phyloP scores from a whole-genome alignment of 2,329 filamentous ascomycete genomes.

The Phialophora tarda region DNA sequence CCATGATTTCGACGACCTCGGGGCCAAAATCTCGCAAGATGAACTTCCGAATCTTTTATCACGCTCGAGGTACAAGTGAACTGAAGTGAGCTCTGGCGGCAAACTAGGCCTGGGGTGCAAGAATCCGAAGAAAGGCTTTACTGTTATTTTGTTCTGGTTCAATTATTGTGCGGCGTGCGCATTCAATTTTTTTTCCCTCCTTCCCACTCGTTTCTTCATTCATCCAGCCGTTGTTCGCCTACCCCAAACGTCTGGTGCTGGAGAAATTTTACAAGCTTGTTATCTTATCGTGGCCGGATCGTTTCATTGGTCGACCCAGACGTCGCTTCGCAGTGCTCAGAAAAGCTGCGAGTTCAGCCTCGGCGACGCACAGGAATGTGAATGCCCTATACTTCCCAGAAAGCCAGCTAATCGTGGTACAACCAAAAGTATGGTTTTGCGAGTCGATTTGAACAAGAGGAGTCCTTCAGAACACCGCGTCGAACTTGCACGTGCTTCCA shows the following conservation, averaged over 20 bases:
- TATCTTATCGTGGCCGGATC: background rate
- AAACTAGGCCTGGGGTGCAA: background rate
- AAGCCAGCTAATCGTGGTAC: background rate
- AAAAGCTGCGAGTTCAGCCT: background rate
- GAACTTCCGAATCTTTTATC: background rate
- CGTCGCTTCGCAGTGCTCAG: background rate
- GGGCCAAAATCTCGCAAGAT: background rate
- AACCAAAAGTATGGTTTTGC: background rate
- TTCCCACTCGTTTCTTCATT: background rate
- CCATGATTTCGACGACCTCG: background rate
- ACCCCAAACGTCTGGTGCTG: background rate
- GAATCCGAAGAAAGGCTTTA: background rate
- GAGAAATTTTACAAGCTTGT: conserved; percentile 1
- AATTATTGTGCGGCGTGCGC: background rate
- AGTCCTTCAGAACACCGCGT: background rate
- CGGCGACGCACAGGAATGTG: background rate
- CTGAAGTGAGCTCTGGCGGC: background rate
- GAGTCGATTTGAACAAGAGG: background rate
- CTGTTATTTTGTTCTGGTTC: background rate
- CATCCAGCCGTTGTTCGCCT: background rate
- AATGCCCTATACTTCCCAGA: background rate
- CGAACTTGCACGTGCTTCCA: background rate
- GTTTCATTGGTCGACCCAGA: conserved; percentile 4
- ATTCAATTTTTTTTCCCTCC: background rate
- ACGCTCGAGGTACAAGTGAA: background rate